Base-by-base conservation (phyloP, 2,329 filamentous ascomycete genomes). In the Penicillium sp. region DNA sequence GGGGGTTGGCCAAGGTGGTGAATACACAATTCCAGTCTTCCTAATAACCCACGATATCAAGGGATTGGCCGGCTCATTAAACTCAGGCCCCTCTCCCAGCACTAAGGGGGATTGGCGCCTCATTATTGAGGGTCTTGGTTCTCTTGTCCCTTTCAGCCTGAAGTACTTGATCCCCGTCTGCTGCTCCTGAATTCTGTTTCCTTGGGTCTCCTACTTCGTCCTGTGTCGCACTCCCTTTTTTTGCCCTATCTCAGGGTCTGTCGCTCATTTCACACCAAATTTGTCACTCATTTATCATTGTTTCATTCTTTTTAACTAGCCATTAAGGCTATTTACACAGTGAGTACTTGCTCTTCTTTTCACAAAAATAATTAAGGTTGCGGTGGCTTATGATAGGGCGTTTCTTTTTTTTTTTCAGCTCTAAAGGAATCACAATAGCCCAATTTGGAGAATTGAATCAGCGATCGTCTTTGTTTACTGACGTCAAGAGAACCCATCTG, bases 51-150 rank as follows among this genome's bases (percentile, higher is more conserved):
- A 32, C 9, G 13, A 43, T 45, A 34, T 47, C 55, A 54, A 63
- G 58, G 55, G 60, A 62, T 63, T 63, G 60, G 61, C 42, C 52
- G 19, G 43, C 27, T 55, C 54, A 56, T 58, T 52, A 53, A 50
- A 53, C 32, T 59, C 43, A 47, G 32, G 45, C 40, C 44, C 42
- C 44, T 53, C 46, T 44, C 13, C 38, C 23, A 52, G 50, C 45
- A 52, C 52, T 39, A 48, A 56, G 49, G 34, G 50, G 41, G 49
- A 50, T 47, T 34, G 18, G 45, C 27, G 34, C 35, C 38, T 41
- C 41, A 40, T 39, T 51, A 45, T 41, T 59, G 46, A 43, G 26
- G 45, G 29, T 38, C n/a, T 11, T 46, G 34, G 34, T 38, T 19
- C 36, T 46, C 27, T 42, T 13, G 32, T 27, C 9, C 30, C 16